These are phyloP conservation scores for Favolaschia claudopus DNA, from an alignment of 768 basidiomycete species.

Conservation along the genomic window DNA sequence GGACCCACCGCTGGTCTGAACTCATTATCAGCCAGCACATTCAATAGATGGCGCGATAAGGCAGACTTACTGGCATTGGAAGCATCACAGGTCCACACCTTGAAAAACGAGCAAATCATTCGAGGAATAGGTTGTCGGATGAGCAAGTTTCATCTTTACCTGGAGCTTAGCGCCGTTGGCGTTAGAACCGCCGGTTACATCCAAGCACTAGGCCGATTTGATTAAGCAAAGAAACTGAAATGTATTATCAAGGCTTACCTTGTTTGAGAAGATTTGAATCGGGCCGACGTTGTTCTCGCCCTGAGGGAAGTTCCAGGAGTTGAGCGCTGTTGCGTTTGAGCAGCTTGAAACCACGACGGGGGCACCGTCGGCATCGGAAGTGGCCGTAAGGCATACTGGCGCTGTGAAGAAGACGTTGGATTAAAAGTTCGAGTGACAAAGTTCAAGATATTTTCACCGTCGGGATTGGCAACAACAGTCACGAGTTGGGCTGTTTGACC, in stretches of 20 bases:
- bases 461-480: not conserved
- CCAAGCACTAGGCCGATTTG: conserved; percentile 24
- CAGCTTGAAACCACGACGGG: conserved; percentile 11
- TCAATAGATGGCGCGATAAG: not conserved
- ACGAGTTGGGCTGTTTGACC: conserved; percentile 7
- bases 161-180: conserved; percentile 34
- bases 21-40: too few species aligned
- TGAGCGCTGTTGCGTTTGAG: conserved; percentile 5
- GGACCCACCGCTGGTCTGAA: conserved; percentile 20
- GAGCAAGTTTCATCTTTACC: too few species aligned
- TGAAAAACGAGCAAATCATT: too few species aligned
- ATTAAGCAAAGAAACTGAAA: not conserved
- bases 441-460: not conserved
- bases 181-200: conserved; percentile 30
- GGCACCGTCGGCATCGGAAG: conserved; percentile 12
- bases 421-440: not conserved
- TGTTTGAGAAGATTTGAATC: conserved; percentile 17
- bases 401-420: not conserved
- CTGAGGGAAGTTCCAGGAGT: conserved; percentile 13
- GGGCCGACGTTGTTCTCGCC: not conserved
- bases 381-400: not conserved
- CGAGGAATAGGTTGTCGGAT: too few species aligned
- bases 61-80: conserved; percentile 17
- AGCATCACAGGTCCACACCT: conserved; percentile 30
- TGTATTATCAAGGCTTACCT: not conserved